Conservation (phyloP, 2,329 filamentous ascomycete species). For the Cladosporium sp. region DNA sequence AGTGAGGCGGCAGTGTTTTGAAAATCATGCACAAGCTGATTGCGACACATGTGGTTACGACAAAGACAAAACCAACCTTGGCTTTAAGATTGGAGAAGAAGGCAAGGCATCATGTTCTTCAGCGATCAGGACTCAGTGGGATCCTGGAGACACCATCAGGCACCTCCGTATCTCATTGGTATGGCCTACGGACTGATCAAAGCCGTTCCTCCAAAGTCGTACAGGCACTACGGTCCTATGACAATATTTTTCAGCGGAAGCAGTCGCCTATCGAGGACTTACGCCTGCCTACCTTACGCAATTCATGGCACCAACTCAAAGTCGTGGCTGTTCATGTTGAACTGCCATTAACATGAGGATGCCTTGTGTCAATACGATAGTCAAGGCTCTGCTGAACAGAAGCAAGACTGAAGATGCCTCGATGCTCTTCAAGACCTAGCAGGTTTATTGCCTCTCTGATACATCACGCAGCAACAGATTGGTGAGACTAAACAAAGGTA, state of each 20-base stretch:
- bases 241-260: not conserved
- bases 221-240: not conserved
- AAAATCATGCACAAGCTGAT: too few relatives aligned
- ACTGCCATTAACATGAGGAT: not conserved
- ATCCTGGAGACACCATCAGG: not conserved
- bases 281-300: too few relatives aligned
- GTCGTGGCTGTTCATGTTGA: not conserved
- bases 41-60: too few relatives aligned
- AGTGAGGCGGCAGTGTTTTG: slow-evolving; percentile 55
- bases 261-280: not conserved
- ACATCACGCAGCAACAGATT: not conserved
- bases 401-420: not conserved
- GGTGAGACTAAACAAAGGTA: not conserved
- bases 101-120: too few relatives aligned
- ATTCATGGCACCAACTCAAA: not conserved
- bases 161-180: not conserved
- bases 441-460: not conserved
- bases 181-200: not conserved
- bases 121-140: too few relatives aligned
- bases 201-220: not conserved
- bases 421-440: not conserved
- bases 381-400: not conserved
- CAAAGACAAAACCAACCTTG: too few relatives aligned
- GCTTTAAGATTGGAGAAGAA: too few relatives aligned
- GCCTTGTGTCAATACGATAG: not conserved